Conservation (phyloP, 768 basidiomycete genomes). For the Boletus coccyginus region DNA sequence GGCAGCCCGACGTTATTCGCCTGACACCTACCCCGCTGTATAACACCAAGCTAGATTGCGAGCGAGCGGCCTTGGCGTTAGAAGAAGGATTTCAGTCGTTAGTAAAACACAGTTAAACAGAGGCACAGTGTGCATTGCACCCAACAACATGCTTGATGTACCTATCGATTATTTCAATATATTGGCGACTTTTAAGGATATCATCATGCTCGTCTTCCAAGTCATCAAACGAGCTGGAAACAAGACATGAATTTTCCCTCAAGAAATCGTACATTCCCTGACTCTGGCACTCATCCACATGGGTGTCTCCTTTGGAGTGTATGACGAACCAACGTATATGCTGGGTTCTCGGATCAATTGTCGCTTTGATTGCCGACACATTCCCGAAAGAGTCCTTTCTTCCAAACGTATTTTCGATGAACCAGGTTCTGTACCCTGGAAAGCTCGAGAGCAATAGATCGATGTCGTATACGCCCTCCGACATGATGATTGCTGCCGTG, state of each 20-base stretch:
- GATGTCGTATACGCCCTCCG: constrained; percentile 80
- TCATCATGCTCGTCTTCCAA: constrained; percentile 54
- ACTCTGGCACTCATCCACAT: constrained; percentile 65
- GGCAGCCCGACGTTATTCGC: constrained; percentile 89
- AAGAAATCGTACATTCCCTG: constrained; percentile 57
- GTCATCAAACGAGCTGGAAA: constrained; percentile 36
- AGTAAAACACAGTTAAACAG: constrained; percentile 9
- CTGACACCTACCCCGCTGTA: constrained; percentile 86
- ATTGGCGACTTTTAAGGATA: constrained; percentile 43
- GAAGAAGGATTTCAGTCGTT: constrained; percentile 52
- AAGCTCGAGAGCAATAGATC: constrained; percentile 61
- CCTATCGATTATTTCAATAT: constrained; percentile 42
- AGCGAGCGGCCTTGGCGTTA: constrained; percentile 61
- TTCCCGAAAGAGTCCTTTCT: constrained; percentile 43
- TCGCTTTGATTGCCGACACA: constrained; percentile 45
- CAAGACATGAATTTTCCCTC: constrained; percentile 23
- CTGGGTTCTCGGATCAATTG: constrained; percentile 32
- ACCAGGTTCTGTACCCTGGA: constrained; percentile 68
- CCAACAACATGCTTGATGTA: constrained; percentile 34
- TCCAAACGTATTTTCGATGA: constrained; percentile 66
- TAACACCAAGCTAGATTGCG: constrained; percentile 76
- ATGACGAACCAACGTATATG: constrained; percentile 66
- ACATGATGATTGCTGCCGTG: constrained; percentile 56
- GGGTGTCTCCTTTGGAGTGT: constrained; percentile 70
- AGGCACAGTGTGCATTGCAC: not conserved